phyloP scores from a whole-genome alignment of 176 grass and related monocot genomes.

The Paspalum notatum region DNA sequence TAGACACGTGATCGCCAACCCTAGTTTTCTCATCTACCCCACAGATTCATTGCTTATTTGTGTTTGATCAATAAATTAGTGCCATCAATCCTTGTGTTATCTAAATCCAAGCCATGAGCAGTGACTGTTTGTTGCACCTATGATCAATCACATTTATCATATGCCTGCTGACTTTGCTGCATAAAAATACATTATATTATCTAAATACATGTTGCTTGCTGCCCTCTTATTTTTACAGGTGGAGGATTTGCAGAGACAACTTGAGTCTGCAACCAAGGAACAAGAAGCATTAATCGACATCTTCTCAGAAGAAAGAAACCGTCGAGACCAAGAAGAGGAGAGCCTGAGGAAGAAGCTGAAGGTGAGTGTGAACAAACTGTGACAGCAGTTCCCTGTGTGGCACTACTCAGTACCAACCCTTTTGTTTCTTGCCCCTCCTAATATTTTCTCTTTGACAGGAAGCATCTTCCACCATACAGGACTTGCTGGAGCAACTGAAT shows the following conservation, averaged over 20 bases:
- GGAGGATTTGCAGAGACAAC: conserved; percentile 71
- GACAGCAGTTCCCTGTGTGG: neutral
- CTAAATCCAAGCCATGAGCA: neutral
- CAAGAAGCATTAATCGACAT: conserved; percentile 92
- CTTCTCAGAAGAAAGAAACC: conserved; percentile 93
- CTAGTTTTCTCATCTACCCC: neutral
- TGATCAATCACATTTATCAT: neutral
- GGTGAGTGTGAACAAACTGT: conserved; percentile 47
- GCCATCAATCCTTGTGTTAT: neutral
- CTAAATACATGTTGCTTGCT: neutral
- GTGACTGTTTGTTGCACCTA: conserved; percentile 1
- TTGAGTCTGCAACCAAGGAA: conserved; percentile 78
- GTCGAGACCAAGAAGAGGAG: conserved; percentile 79
- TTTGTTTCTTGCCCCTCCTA: neutral
- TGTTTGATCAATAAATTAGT: conserved; percentile 11
- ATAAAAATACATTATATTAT: neutral
- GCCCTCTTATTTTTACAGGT: conserved; percentile 53
- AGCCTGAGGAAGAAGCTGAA: conserved; percentile 83
- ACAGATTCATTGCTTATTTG: neutral
- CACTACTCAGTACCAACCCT: conserved; percentile 4
- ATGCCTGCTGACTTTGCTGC: neutral
- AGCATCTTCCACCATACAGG: conserved; percentile 64
- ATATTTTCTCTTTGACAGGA: conserved; percentile 55
- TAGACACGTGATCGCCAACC: neutral
- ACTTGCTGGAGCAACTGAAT: conserved; percentile 65